Base-by-base conservation (phyloP, 257 asterid species). In the Buddleja alternifolia region DNA sequence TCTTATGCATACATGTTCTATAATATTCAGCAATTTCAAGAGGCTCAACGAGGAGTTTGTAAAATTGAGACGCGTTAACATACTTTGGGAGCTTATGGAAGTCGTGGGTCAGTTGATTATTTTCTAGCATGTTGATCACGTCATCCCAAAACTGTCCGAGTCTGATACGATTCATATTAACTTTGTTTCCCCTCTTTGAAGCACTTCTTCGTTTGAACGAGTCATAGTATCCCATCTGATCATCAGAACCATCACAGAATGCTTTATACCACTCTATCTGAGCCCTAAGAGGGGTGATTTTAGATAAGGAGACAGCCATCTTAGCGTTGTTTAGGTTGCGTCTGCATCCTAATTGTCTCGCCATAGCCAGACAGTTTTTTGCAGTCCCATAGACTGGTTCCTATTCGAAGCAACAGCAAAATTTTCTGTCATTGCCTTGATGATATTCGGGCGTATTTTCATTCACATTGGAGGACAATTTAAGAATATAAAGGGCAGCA, bases 1-100 rank as follows among this genome's bases (percentile, higher is more conserved):
- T 77, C 79, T 69, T 79, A 61, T 92, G 98, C 88, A 78, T 80
- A 45, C 84, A 75, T 0, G 44, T 77, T 46, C 83, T 80, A 52
- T 92, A 92, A 71, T 92, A 92, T 51, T 89, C 95, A 6, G 98
- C 97, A 0, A 92, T 89, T 52, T 92, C 98, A 55, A 92, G 84
- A 32, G 98, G 98, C 79, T 92, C 98, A 3, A 92, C 95, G 0
- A 92, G 86, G 66, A 87, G 95, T 55, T 77, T 86, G 84, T 92
- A 92, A 75, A 64, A 83, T 0, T 87, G 92, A 24, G 96, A 78
- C 6, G 90, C 91, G 46, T 83, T 81, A 37, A 89, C 89, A 70
- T 93, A 92, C 78, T 90, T 89, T 4, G 77, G 29, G 65, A 77
- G 76, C 80, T 78, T 86, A 75, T 84, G 94, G 56, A 92, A 92